Base-by-base conservation (phyloP, 306 rosid species). In the Benincasa hispida region DNA sequence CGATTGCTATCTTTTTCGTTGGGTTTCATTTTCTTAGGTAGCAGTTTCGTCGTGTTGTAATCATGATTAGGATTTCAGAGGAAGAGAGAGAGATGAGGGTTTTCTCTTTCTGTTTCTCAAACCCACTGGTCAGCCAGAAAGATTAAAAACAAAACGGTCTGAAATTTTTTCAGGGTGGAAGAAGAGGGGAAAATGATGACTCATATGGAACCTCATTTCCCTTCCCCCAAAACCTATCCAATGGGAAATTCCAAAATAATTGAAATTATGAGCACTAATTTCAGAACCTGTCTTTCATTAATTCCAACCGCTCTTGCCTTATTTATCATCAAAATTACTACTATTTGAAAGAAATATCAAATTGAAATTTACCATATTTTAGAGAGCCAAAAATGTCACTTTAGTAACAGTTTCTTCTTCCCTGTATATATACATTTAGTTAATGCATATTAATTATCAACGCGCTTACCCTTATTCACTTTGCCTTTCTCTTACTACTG, bases 21-120 rank as follows among this genome's bases (percentile, higher is more conserved):
- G 55, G 10, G 15, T 45, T 48, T 47, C 76, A 25, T 27, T 70
- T 47, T 47, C 76, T 70, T 48, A 48, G 57, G 76, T 18, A 2
- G 76, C 57, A 47, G 24, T 47, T 70, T 48, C 76, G 76, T 70
- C 76, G 76, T 47, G 13, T 70, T 70, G 76, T 70, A 70, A 70
- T 70, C 15, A 70, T 70, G 74, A 70, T 70, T 70, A 15, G 0
- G 76, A 70, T 47, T n/a, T 47, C 76, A 47, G 24, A 69, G 56
- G n/a, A n/a, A 67, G 15, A 41, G 15, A 39, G 45, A 41, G 10
- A 39, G 74, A 67, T 67, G 41, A 66, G 18, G 21, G 8, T 3
- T 7, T 65, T 10, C 45, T 14, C 42, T n/a, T n/a, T n/a, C n/a
- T n/a, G n/a, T n/a, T n/a, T n/a, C n/a, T n/a, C n/a, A n/a, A 63